Conservation (phyloP, 2,329 filamentous ascomycete genomes). For the Claviceps monticola region DNA sequence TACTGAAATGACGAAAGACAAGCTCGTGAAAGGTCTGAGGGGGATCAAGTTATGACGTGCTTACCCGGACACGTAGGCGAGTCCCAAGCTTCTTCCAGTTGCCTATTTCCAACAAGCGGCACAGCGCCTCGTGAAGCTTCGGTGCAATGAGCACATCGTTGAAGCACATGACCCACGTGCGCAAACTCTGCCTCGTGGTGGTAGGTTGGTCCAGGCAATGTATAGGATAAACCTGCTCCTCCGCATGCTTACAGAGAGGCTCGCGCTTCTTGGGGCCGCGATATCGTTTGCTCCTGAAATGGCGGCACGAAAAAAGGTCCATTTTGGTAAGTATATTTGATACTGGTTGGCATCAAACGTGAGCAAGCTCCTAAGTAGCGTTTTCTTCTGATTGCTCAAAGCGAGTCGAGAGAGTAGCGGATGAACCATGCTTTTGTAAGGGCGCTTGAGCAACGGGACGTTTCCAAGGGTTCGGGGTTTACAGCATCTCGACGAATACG, state of each 20-base stretch:
- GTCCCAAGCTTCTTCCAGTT: conserved; percentile 6
- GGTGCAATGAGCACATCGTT: conserved; percentile 6
- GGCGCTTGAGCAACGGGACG: not conserved
- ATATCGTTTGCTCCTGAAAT: not conserved
- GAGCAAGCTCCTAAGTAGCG: not conserved
- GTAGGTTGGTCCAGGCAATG: conserved; percentile 4
- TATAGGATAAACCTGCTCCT: conserved; percentile 4
- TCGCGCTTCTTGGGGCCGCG: not conserved
- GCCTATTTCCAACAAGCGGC: conserved; percentile 4
- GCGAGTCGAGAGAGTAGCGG: not conserved
- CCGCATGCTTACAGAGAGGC: not conserved
- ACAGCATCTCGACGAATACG: not conserved
- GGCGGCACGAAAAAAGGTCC: conserved; percentile 1
- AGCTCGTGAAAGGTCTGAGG: not conserved
- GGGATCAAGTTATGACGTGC: not conserved
- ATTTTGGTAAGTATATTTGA: not conserved
- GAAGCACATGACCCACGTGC: conserved; percentile 8
- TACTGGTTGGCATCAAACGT: not conserved
- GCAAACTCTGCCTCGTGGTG: not conserved
- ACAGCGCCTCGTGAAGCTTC: conserved; percentile 3
- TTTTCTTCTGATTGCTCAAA: not conserved
- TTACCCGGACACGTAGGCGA: conserved; percentile 4
- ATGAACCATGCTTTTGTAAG: conserved; percentile 1
- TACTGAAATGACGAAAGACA: not conserved
- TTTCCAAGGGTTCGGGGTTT: not conserved